Evolutionary conservation across 257 asterid species (phyloP).

Genomic region (Paulownia fortunei): DNA sequence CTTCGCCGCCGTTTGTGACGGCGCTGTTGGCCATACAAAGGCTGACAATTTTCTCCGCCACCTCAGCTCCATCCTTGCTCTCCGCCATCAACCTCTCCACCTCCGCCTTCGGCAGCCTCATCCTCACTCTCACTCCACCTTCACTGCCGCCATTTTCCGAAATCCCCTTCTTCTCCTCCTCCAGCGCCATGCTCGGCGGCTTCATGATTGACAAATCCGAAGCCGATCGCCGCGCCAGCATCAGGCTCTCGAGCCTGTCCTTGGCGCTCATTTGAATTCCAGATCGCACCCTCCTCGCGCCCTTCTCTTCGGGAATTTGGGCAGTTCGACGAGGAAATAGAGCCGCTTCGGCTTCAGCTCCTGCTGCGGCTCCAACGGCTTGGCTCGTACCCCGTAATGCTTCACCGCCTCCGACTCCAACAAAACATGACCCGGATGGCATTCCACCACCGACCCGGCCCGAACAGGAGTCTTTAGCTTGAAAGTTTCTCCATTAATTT

Average conservation of each 20-base stretch:
- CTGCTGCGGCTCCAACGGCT: slow-evolving; percentile 76
- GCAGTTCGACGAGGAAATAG: slow-evolving; percentile 79
- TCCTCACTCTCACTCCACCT: slow-evolving; percentile 56
- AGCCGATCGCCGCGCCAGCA: slow-evolving; percentile 78
- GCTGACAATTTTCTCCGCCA: slow-evolving; percentile 62
- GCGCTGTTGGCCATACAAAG: slow-evolving; percentile 51
- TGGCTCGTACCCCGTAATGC: slow-evolving; percentile 79
- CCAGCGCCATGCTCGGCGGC: slow-evolving; percentile 51
- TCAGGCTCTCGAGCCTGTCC: slow-evolving; percentile 87
- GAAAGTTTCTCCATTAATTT: slow-evolving; percentile 72
- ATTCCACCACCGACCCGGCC: slow-evolving; percentile 64
- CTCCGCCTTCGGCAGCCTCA: slow-evolving; percentile 79
- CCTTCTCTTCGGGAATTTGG: slow-evolving; percentile 53
- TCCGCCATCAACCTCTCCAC: slow-evolving; percentile 80
- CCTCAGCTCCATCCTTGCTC: slow-evolving; percentile 65
- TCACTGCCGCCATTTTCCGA: slow-evolving; percentile 21
- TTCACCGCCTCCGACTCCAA: slow-evolving; percentile 85
- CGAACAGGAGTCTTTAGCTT: slow-evolving; percentile 64
- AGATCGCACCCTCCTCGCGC: slow-evolving; percentile 75
- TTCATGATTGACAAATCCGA: slow-evolving; percentile 75
- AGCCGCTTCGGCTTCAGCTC: slow-evolving; percentile 77
- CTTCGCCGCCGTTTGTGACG: slow-evolving; percentile 21
- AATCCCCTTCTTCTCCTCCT: slow-evolving; percentile 14
- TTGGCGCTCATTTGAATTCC: slow-evolving; percentile 95
- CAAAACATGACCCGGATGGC: slow-evolving; percentile 67